Base-by-base conservation (phyloP, 371 early-diverging fungal genomes). In the Syncephalastrum sp. region DNA sequence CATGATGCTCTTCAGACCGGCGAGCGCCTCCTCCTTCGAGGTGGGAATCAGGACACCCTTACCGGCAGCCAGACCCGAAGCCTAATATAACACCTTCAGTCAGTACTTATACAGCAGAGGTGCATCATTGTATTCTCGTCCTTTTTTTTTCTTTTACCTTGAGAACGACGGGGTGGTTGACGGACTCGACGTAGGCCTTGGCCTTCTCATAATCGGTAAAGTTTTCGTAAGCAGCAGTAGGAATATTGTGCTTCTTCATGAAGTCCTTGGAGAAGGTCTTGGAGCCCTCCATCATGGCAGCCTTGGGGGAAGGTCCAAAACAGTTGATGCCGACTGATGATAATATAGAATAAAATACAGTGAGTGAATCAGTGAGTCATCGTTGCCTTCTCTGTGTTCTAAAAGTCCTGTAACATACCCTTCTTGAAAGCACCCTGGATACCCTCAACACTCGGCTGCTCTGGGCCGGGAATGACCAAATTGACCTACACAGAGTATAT, bases 221-320 rank as follows among this genome's bases (percentile, higher is more conserved):
- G 71, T 86, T 91, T 65, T 86, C 82, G 74, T 94, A 97, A 7
- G 86, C 88, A 6, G 98, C 98, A 1, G 98, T 98, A 7, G 98
- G 98, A 63, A 98, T 96, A 59, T 81, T 71, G 81, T 98, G 94
- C 72, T 86, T 87, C 72, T 85, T 83, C 98, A 98, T 98, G 69
- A 98, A 98, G 68, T 96, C 93, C 75, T 97, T 98, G 61, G 94
- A 90, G 69, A 94, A 98, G 10, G 97, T 92, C 82, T 98, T 98
- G 61, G 97, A 96, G 4, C 96, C 97, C 75, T 98, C 98, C 79
- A 98, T 86, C 52, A 76, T 80, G 48, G 97, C 94, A 23, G 98
- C 98, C 61, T 84, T 85, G 47, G 77, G 67, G 19, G 95, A 93
- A 29, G 98, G 98, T 7, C 97, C 98, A 63, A 98, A 97, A 66